Percentiles rank a stretch among this genome's conserved stretches.
phyloP scores from a whole-genome alignment of 345 rosid genomes.

The Dipteronia sinensis region DNA sequence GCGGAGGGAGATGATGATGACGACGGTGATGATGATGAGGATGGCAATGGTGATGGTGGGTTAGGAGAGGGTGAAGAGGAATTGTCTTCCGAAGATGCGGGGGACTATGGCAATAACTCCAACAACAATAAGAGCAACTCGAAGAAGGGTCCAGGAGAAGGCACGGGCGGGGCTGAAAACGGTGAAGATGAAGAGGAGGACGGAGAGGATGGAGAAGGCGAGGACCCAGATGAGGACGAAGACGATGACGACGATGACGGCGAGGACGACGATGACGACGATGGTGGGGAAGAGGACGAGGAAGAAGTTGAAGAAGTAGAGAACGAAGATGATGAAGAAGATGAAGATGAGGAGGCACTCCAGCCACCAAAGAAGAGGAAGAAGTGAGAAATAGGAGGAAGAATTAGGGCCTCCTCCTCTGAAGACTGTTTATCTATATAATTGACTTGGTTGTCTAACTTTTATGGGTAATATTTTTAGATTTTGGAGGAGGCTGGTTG shows the following conservation, averaged over 20 bases:
- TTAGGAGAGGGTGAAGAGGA: constrained; percentile 63
- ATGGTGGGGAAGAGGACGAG: constrained; percentile 39
- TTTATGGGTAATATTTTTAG: constrained; percentile 19
- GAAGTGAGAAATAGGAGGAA: constrained; percentile 48
- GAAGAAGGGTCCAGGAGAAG: constrained; percentile 46
- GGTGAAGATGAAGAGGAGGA: constrained; percentile 51
- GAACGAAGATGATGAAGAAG: constrained; percentile 61
- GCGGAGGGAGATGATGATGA: constrained; percentile 55
- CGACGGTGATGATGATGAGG: constrained; percentile 34
- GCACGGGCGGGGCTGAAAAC: constrained; percentile 37
- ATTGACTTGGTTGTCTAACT: constrained; percentile 35
- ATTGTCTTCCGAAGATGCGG: constrained; percentile 56
- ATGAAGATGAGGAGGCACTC: constrained; percentile 76
- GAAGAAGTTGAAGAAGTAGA: constrained; percentile 43
- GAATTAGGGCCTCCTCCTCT: constrained; percentile 24
- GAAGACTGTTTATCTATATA: neutral
- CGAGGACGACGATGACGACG: constrained; percentile 40
- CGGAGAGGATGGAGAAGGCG: constrained; percentile 29
- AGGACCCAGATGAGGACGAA: constrained; percentile 18
- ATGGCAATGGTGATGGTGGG: constrained; percentile 40
- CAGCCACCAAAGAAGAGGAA: constrained; percentile 96
- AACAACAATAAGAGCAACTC: constrained; percentile 48
- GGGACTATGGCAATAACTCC: constrained; percentile 35
- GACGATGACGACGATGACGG: constrained; percentile 33
- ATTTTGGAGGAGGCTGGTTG: constrained; percentile 11